Conservation (phyloP, 106 monocot genomes). For the Posidonia australis region DNA sequence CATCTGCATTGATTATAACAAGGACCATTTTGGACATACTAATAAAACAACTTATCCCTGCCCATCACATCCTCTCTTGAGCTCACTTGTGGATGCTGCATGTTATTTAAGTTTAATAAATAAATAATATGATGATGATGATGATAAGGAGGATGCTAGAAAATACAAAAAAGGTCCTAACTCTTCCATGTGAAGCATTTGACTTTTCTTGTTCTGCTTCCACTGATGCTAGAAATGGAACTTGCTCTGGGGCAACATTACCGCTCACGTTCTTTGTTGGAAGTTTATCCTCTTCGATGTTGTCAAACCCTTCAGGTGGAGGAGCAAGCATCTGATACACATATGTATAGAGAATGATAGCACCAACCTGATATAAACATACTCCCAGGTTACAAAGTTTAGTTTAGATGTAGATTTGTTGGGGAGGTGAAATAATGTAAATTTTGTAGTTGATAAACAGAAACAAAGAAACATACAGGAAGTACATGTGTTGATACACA, state of each 20-base stretch:
- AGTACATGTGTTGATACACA: too few species aligned
- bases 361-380: slow-evolving; percentile 61
- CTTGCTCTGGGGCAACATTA: slow-evolving; percentile 35
- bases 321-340: slow-evolving; percentile 97
- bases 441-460: too few species aligned
- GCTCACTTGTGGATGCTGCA: too few species aligned
- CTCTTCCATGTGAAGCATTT: slow-evolving; percentile 27
- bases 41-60: too few species aligned
- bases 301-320: slow-evolving; percentile 64
- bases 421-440: too few species aligned
- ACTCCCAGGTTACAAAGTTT: neutral
- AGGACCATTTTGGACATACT: neutral
- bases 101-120: neutral
- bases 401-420: too few species aligned
- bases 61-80: neutral
- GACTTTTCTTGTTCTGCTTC: slow-evolving; percentile 18
- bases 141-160: neutral
- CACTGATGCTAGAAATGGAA: slow-evolving; percentile 34
- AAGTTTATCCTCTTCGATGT: slow-evolving; percentile 35
- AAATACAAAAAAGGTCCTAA: slow-evolving; percentile 10
- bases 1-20: neutral
- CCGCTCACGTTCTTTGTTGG: slow-evolving; percentile 23
- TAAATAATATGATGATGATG: neutral
- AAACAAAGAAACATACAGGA: too few species aligned
- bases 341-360: slow-evolving; percentile 90